Conservation (phyloP, 768 basidiomycete genomes). For the Tephrocybe sp. region DNA sequence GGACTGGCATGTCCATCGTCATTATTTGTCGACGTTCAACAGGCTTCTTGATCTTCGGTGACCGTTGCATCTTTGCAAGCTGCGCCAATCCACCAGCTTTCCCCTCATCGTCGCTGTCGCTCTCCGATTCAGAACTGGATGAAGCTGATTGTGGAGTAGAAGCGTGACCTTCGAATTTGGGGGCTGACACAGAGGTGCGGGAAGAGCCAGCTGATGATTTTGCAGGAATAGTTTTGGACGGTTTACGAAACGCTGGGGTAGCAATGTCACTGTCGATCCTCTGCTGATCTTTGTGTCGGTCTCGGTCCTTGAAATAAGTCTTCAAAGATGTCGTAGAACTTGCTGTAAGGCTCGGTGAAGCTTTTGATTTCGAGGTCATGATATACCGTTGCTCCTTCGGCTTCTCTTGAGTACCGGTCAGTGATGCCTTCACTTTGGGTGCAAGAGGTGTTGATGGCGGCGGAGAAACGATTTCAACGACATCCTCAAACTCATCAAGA, state of each 20-base stretch:
- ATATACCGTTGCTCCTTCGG: slow-evolving; percentile 10
- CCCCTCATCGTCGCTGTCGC: slow-evolving; percentile 49
- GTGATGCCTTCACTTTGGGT: slow-evolving; percentile 7
- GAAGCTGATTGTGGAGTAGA: slow-evolving; percentile 24
- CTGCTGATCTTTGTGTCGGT: slow-evolving; percentile 34
- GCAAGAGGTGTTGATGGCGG: slow-evolving; percentile 29
- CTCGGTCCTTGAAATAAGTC: slow-evolving; percentile 26
- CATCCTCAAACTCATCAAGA: slow-evolving; percentile 61
- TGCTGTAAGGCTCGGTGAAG: slow-evolving; percentile 2
- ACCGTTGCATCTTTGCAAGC: slow-evolving; percentile 60
- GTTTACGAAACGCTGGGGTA: slow-evolving; percentile 44
- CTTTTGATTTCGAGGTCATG: slow-evolving; percentile 15
- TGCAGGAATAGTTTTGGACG: slow-evolving; percentile 17
- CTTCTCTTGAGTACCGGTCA: slow-evolving; percentile 9
- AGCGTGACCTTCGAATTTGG: slow-evolving; percentile 30
- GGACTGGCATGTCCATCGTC: slow-evolving; percentile 53
- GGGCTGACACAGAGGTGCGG: slow-evolving; percentile 12
- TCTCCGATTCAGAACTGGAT: slow-evolving; percentile 44
- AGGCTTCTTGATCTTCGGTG: slow-evolving; percentile 58
- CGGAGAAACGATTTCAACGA: slow-evolving; percentile 57
- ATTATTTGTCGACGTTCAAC: slow-evolving; percentile 63
- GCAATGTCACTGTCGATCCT: slow-evolving; percentile 33
- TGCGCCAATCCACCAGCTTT: slow-evolving; percentile 48
- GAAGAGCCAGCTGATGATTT: slow-evolving; percentile 20
- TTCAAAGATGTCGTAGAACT: slow-evolving; percentile 16